Conservation (phyloP, 176 grass and related monocot genomes). For the Juncus inflexus region DNA sequence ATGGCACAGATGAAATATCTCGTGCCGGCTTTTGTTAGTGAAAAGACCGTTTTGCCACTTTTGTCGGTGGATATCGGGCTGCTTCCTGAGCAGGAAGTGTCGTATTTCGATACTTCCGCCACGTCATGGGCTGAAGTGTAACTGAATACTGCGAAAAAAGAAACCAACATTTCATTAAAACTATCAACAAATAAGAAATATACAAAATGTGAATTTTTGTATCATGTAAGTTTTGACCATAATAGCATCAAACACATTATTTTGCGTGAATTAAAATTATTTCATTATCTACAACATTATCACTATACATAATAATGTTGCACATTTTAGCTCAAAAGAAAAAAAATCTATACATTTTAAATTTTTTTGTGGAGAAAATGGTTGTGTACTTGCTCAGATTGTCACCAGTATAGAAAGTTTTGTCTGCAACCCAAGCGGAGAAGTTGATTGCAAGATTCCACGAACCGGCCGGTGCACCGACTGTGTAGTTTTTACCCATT, state of each 20-base stretch:
- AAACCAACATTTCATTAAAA: neutral
- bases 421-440: neutral
- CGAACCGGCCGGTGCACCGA: neutral
- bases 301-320: neutral
- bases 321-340: neutral
- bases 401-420: constrained; percentile 10
- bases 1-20: constrained; percentile 27
- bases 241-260: too few relatives aligned
- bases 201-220: too few relatives aligned
- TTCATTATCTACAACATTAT: neutral
- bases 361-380: neutral
- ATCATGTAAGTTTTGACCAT: too few relatives aligned
- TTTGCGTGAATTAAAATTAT: too few relatives aligned
- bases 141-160: constrained; percentile 7
- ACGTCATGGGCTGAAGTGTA: constrained; percentile 5
- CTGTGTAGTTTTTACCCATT: constrained; percentile 2
- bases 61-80: neutral
- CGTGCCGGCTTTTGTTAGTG: constrained; percentile 5
- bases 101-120: constrained; percentile 11
- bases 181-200: neutral
- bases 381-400: constrained; percentile 19
- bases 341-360: neutral
- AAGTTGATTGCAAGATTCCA: constrained; percentile 6
- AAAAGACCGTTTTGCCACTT: constrained; percentile 11
- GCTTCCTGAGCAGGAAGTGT: neutral